These are phyloP conservation scores for Aspergillus haitiensis DNA, from an alignment of 495 filamentous ascomycete species.

Conservation along the genomic window DNA sequence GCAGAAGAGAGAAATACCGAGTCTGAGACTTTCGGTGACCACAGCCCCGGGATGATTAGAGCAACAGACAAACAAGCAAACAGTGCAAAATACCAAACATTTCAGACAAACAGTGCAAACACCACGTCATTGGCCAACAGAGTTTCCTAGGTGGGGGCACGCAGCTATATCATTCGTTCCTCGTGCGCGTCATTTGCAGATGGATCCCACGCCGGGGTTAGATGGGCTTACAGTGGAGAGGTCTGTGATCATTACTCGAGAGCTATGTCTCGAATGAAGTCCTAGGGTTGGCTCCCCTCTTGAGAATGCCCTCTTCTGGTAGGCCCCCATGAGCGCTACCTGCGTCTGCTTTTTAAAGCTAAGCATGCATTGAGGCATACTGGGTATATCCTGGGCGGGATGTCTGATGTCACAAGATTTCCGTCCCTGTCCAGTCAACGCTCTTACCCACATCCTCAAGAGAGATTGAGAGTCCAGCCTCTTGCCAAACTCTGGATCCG, in stretches of 20 bases:
- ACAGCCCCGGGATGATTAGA: too few relatives aligned
- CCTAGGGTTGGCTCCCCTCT: background rate
- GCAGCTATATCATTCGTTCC: background rate
- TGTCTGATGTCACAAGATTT: conserved; percentile 16
- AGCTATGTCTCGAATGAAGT: background rate
- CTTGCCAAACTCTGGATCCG: background rate
- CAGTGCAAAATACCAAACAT: background rate
- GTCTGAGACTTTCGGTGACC: too few relatives aligned
- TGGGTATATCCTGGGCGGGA: background rate
- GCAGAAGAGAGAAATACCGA: too few relatives aligned
- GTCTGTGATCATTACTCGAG: background rate
- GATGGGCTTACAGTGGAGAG: background rate
- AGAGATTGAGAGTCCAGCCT: conserved; percentile 1
- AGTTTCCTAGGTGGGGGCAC: background rate
- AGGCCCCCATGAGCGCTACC: conserved; percentile 7
- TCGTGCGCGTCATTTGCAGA: background rate
- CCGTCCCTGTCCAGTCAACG: background rate
- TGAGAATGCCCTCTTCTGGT: background rate
- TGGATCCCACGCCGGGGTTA: background rate
- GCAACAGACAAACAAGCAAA: conserved; percentile 7
- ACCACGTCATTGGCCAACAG: conserved; percentile 8
- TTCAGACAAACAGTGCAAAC: background rate
- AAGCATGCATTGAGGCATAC: conserved; percentile 13
- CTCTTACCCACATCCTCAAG: conserved; percentile 3
- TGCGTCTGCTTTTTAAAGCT: background rate